Conservation (phyloP, 1,284 basidiomycete genomes). For the Spongispora temasekensis region DNA sequence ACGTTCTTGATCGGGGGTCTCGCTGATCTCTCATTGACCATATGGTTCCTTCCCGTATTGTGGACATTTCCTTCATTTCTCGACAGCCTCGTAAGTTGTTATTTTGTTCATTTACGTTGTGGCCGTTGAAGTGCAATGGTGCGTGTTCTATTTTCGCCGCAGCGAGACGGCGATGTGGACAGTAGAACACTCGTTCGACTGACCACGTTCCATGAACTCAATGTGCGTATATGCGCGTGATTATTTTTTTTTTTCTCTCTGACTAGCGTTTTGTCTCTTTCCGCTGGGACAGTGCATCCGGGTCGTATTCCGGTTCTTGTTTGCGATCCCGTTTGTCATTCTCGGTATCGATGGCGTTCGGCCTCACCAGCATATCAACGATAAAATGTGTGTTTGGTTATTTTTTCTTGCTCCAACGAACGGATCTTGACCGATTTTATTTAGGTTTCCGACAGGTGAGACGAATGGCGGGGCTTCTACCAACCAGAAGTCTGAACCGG, state of each 20-base stretch:
- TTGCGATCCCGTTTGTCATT: conserved; percentile 60
- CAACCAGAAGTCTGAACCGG: background rate
- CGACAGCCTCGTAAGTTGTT: conserved; percentile 3
- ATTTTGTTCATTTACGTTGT: background rate
- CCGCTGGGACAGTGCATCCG: conserved; percentile 68
- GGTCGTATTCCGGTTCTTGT: conserved; percentile 68
- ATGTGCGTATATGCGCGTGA: conserved; percentile 47
- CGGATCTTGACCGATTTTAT: conserved; percentile 11
- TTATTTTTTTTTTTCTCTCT: background rate
- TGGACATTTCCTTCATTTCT: conserved; percentile 70
- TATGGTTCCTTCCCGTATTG: conserved; percentile 72
- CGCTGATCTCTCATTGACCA: conserved; percentile 63
- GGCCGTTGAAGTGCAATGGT: background rate
- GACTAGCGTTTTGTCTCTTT: no score
- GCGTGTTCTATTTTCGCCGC: conserved; percentile 13
- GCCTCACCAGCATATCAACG: conserved; percentile 63
- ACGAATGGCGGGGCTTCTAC: background rate
- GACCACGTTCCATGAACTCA: conserved; percentile 76
- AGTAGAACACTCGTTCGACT: conserved; percentile 62
- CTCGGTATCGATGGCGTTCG: conserved; percentile 68
- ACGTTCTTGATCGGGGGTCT: conserved; percentile 68
- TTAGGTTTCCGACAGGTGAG: conserved; percentile 35
- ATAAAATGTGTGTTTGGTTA: conserved; percentile 45
- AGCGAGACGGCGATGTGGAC: conserved; percentile 58
- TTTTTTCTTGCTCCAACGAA: background rate